Evolutionary conservation across 495 filamentous ascomycete genomes (phyloP).

Genomic region (Tuber brumale): DNA sequence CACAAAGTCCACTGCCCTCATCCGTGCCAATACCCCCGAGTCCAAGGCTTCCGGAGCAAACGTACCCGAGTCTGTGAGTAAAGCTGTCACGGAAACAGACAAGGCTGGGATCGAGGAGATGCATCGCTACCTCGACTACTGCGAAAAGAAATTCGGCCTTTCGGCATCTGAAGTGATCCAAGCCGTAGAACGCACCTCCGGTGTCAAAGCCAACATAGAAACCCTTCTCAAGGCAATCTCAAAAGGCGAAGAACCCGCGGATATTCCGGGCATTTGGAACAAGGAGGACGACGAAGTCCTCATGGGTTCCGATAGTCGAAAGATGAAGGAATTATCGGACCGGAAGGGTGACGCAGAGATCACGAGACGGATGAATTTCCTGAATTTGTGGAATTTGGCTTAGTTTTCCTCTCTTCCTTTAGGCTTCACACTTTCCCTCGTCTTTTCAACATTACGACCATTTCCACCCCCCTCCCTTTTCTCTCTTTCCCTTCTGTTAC

Average conservation of each 20-base stretch:
- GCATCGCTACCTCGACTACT: constrained; percentile 25
- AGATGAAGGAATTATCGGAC: constrained; percentile 23
- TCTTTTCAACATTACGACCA: background rate
- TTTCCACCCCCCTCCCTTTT: background rate
- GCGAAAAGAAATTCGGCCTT: constrained; percentile 21
- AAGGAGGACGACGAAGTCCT: constrained; percentile 31
- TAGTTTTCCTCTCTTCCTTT: background rate
- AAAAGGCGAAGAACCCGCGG: constrained; percentile 16
- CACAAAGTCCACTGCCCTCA: background rate
- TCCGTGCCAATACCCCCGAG: background rate
- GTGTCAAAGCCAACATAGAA: constrained; percentile 26
- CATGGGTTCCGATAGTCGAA: constrained; percentile 22
- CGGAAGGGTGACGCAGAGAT: constrained; percentile 21
- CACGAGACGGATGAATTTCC: constrained; percentile 30
- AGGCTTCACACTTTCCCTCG: background rate
- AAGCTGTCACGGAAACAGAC: constrained; percentile 3
- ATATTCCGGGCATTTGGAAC: constrained; percentile 34
- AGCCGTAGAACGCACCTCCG: constrained; percentile 32
- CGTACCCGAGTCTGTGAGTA: background rate
- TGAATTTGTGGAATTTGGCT: constrained; percentile 32
- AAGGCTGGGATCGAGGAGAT: constrained; percentile 21
- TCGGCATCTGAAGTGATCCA: constrained; percentile 22
- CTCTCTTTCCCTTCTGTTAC: background rate
- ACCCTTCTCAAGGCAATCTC: constrained; percentile 18
- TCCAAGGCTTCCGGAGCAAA: background rate